phyloP scores from a whole-genome alignment of 352 stramenopile genomes.

The Phytophthora cactorum region DNA sequence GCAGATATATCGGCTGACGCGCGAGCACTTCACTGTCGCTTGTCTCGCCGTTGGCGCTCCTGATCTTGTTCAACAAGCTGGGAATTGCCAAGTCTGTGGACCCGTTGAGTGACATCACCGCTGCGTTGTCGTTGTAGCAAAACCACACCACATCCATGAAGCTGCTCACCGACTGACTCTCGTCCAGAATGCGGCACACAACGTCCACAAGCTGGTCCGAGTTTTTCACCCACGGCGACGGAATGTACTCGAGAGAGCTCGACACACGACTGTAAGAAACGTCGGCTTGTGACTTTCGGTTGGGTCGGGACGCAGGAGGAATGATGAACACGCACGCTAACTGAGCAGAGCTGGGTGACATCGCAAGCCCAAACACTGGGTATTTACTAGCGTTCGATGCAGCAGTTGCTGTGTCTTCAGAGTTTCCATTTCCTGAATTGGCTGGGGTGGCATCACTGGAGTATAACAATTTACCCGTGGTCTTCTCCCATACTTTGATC shows the following conservation, averaged over 20 bases:
- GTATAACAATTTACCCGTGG: conserved; percentile 35
- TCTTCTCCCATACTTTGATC: conserved; percentile 71
- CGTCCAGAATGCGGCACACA: conserved; percentile 60
- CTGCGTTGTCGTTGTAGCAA: conserved; percentile 75
- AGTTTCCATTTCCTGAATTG: conserved; percentile 7
- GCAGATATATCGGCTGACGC: conserved; percentile 65
- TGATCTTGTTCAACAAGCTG: conserved; percentile 63
- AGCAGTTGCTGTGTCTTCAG: conserved; percentile 4
- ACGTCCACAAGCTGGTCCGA: conserved; percentile 48
- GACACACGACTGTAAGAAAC: conserved; percentile 86
- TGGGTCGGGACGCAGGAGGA: conserved; percentile 76
- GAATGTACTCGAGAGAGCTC: conserved; percentile 74
- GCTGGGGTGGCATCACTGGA: conserved; percentile 20
- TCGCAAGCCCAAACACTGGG: conserved; percentile 70
- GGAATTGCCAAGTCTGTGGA: conserved; percentile 60
- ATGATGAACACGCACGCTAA: conserved; percentile 75
- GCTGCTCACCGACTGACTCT: conserved; percentile 61
- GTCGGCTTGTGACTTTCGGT: conserved; percentile 83
- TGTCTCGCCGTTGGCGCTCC: conserved; percentile 28
- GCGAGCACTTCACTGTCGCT: conserved; percentile 28
- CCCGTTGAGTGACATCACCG: conserved; percentile 58
- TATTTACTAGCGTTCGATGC: conserved; percentile 47
- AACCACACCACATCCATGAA: conserved; percentile 83
- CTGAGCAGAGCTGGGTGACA: conserved; percentile 78
- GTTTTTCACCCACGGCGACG: conserved; percentile 56